phyloP scores from a whole-genome alignment of 2,329 filamentous ascomycete species.

The Cordyceps pruinosa region DNA sequence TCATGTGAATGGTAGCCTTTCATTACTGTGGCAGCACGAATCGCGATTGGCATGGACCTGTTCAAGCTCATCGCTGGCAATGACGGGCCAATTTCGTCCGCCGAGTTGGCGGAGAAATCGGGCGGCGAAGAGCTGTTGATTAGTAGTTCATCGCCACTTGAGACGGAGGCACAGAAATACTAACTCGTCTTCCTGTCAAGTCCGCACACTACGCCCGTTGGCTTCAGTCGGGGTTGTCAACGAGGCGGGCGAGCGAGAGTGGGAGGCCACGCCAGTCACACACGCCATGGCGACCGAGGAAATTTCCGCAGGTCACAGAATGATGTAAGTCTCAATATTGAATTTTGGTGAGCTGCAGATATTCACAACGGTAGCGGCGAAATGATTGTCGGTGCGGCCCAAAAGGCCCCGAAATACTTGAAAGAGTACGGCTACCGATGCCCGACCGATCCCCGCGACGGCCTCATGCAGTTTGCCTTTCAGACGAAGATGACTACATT shows the following conservation, averaged over 20 bases:
- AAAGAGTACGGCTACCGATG: not conserved
- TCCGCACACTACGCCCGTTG: not conserved
- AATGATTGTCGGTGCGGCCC: conserved; percentile 8
- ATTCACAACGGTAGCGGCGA: not conserved
- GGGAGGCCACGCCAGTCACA: conserved; percentile 2
- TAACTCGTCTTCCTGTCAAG: not conserved
- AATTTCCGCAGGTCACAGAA: conserved; percentile 3
- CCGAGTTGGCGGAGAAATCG: conserved; percentile 4
- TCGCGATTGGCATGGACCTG: conserved; percentile 2
- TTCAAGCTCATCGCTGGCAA: conserved; percentile 5
- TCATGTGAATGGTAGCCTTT: not conserved
- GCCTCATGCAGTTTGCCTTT: conserved; percentile 2
- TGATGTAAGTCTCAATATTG: not conserved
- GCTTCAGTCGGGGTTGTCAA: not conserved
- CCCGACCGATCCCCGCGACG: not conserved
- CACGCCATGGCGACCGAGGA: conserved; percentile 7
- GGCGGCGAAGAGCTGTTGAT: conserved; percentile 5
- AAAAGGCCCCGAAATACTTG: conserved; percentile 1
- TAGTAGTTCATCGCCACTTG: not conserved
- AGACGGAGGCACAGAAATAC: no score
- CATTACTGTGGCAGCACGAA: conserved; percentile 1
- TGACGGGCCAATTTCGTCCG: not conserved
- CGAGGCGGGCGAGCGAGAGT: not conserved
- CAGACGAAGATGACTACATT: not conserved
- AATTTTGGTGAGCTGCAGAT: no score